Percentiles rank a stretch among this genome's conserved stretches.
Conservation (phyloP, 345 rosid genomes). For the Camelina neglecta region DNA sequence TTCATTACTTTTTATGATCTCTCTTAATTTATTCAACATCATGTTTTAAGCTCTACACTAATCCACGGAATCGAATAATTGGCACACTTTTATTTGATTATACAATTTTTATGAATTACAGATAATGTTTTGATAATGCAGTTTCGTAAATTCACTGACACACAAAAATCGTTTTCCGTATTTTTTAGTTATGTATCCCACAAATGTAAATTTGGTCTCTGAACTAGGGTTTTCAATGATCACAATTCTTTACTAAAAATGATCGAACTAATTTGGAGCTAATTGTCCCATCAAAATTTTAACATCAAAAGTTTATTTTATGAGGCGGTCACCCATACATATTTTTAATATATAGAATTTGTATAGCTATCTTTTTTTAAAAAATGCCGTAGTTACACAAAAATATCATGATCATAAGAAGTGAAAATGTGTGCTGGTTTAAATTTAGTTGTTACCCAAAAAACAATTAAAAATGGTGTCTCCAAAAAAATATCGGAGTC, state of each 20-base stretch:
- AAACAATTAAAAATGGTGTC: not conserved
- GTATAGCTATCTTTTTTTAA: not conserved
- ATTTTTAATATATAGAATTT: too few species aligned
- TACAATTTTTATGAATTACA: too few species aligned
- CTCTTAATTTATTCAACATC: slow-evolving; percentile 17
- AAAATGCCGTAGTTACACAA: not conserved
- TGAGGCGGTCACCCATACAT: not conserved
- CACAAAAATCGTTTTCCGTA: not conserved
- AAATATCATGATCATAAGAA: not conserved
- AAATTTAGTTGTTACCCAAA: not conserved
- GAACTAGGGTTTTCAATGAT: not conserved
- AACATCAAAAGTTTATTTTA: not conserved
- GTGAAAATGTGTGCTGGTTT: not conserved
- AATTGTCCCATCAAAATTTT: not conserved
- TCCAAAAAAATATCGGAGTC: not conserved
- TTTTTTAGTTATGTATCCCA: not conserved
- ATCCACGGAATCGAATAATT: slow-evolving; percentile 18
- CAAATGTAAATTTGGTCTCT: not conserved
- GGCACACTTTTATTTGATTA: not conserved
- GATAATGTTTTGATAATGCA: not conserved
- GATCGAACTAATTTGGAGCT: too few species aligned
- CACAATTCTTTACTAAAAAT: not conserved
- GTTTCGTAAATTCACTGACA: not conserved
- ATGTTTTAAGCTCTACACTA: slow-evolving; percentile 1
- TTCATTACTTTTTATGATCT: slow-evolving; percentile 25